Evolutionary conservation across 305 asterid species (phyloP).

Genomic region (Fraxinus sp.): DNA sequence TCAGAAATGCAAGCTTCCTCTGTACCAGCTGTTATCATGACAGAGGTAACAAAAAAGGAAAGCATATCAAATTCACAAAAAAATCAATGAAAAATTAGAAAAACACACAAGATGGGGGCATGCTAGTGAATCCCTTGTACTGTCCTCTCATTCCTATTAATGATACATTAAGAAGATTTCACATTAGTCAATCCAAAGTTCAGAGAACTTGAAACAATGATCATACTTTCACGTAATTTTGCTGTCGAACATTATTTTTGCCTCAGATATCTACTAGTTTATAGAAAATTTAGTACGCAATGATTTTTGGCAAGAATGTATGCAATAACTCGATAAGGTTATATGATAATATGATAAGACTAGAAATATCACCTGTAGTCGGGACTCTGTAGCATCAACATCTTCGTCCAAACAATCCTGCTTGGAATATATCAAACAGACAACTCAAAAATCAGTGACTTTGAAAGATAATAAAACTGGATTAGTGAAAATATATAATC

Average conservation of each 20-base stretch:
- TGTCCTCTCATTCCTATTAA: neutral
- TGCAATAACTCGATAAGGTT: neutral
- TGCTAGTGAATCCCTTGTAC: neutral
- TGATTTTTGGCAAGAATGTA: neutral
- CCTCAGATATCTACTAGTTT: neutral
- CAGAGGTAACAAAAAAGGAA: neutral
- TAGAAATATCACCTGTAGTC: slow-evolving; percentile 42
- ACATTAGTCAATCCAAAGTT: neutral
- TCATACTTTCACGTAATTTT: neutral
- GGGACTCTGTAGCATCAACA: slow-evolving; percentile 59
- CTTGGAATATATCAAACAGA: slow-evolving; percentile 3
- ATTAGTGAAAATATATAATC: neutral
- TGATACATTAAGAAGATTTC: neutral
- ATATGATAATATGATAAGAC: neutral
- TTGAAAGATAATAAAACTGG: neutral
- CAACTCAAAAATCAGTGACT: neutral
- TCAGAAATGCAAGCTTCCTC: slow-evolving; percentile 77
- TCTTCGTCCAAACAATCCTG: slow-evolving; percentile 58
- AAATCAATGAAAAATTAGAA: neutral
- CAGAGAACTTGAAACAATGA: neutral
- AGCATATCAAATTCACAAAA: slow-evolving; percentile 4
- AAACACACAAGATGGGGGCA: neutral
- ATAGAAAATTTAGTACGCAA: neutral
- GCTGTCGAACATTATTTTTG: neutral
- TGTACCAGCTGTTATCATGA: slow-evolving; percentile 63